phyloP scores from a whole-genome alignment of 352 stramenopile genomes.

The Phytophthora boehmeriae region DNA sequence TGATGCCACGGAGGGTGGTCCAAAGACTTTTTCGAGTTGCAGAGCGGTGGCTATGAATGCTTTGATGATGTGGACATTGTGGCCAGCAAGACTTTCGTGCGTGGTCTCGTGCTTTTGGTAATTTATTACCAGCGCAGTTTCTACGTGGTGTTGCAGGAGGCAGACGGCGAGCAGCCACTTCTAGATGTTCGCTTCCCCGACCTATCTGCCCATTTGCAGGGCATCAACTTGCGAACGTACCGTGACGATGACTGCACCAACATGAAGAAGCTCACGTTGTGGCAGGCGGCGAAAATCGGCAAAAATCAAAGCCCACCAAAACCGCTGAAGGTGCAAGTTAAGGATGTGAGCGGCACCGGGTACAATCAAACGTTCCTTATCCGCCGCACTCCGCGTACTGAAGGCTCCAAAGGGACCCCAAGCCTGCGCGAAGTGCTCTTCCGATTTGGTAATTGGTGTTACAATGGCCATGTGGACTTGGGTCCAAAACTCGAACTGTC shows the following conservation, averaged over 20 bases:
- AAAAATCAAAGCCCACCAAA: constrained; percentile 72
- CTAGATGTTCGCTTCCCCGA: constrained; percentile 95
- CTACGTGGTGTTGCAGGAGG: constrained; percentile 91
- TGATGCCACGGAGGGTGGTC: constrained; percentile 40
- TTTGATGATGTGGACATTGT: constrained; percentile 87
- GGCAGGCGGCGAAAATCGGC: constrained; percentile 72
- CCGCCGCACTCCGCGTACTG: constrained; percentile 55
- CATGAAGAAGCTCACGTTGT: constrained; percentile 94
- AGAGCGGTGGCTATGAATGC: constrained; percentile 85
- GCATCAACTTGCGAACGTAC: constrained; percentile 87
- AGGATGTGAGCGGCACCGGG: constrained; percentile 77
- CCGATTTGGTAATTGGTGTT: constrained; percentile 96
- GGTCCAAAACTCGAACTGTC: constrained; percentile 87
- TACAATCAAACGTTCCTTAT: constrained; percentile 91
- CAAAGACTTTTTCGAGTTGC: constrained; percentile 95
- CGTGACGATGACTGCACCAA: constrained; percentile 79
- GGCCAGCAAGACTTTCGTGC: constrained; percentile 89
- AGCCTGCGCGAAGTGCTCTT: constrained; percentile 93
- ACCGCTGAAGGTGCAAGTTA: constrained; percentile 84
- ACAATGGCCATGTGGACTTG: constrained; percentile 93
- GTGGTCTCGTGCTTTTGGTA: constrained; percentile 78
- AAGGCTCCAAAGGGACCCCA: constrained; percentile 28
- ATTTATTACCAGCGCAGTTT: constrained; percentile 91
- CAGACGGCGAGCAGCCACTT: constrained; percentile 91
- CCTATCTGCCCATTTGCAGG: constrained; percentile 88